These are phyloP conservation scores for Cladophialophora carrionii DNA, from an alignment of 2,329 filamentous ascomycete species.

Conservation along the genomic window DNA sequence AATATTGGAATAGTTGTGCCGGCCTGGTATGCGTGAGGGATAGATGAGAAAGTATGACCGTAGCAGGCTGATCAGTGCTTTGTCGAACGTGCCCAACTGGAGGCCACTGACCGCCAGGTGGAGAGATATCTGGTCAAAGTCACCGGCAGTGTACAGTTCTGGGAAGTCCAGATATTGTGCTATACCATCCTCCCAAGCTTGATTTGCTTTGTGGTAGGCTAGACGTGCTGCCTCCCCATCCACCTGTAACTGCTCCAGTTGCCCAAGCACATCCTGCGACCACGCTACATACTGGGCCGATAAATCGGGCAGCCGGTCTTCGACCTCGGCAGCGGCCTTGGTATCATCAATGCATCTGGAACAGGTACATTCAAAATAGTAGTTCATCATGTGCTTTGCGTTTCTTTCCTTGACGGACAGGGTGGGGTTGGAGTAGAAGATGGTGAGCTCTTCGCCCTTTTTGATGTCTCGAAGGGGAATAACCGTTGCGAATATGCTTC, in stretches of 20 bases:
- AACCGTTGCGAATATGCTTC: conserved; percentile 16
- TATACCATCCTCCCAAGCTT: not conserved
- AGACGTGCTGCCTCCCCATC: not conserved
- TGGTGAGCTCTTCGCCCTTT: conserved; percentile 61
- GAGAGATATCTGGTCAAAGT: conserved; percentile 23
- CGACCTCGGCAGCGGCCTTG: conserved; percentile 17
- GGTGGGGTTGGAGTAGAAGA: conserved; percentile 64
- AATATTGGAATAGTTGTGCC: conserved; percentile 24
- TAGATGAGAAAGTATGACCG: conserved; percentile 27
- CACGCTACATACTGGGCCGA: conserved; percentile 20
- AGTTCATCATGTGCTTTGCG: conserved; percentile 56
- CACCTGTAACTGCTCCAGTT: not conserved
- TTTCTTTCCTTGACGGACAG: conserved; percentile 54
- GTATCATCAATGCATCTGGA: conserved; percentile 18
- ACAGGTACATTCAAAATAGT: conserved; percentile 64
- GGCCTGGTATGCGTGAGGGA: conserved; percentile 17
- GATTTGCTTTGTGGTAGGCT: not conserved
- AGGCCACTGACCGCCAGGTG: conserved; percentile 13
- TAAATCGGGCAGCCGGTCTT: conserved; percentile 7
- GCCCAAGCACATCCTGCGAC: conserved; percentile 9
- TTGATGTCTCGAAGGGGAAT: conserved; percentile 52
- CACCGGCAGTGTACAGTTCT: conserved; percentile 19
- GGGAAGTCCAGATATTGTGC: conserved; percentile 20
- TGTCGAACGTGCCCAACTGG: conserved; percentile 18
- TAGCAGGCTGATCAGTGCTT: conserved; percentile 23